Conservation (phyloP, 108 stramenopile genomes). For the Skeletonema menzelii region DNA sequence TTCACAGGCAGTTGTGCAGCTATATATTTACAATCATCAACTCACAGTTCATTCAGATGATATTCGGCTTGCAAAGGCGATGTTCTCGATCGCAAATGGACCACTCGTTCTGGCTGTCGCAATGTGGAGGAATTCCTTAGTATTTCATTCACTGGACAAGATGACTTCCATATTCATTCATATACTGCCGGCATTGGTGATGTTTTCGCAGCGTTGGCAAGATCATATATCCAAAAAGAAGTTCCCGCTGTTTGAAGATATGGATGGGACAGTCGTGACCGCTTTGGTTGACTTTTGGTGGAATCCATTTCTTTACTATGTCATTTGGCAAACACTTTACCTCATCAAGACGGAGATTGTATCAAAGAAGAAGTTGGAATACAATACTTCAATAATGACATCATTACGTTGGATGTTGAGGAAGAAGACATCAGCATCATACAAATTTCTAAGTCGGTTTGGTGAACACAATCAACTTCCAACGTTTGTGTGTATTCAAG, state of each 20-base stretch:
- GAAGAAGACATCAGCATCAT: conserved; percentile 34
- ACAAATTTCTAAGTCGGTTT: conserved; percentile 41
- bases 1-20: no score
- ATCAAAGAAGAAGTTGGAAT: conserved; percentile 47
- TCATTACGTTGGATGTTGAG: conserved; percentile 41
- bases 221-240: conserved; percentile 17
- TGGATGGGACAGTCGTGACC: conserved; percentile 15
- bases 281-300: conserved; percentile 46
- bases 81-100: conserved; percentile 68
- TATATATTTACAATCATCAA: background rate
- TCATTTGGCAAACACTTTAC: conserved; percentile 70
- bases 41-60: conserved; percentile 24
- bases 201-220: conserved; percentile 65
- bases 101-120: conserved; percentile 52
- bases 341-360: conserved; percentile 73
- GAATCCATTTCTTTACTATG: conserved; percentile 46
- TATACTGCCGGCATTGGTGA: conserved; percentile 63
- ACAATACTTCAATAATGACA: conserved; percentile 44
- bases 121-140: conserved; percentile 81
- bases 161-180: conserved; percentile 84
- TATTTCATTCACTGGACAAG: conserved; percentile 84
- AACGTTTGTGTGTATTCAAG: conserved; percentile 45
- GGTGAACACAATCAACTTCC: conserved; percentile 48
- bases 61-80: conserved; percentile 40
- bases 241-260: conserved; percentile 37